These are phyloP conservation scores for Debaryomyces singareniensis DNA, from an alignment of 1,139 yeast genomes.

Conservation along the genomic window DNA sequence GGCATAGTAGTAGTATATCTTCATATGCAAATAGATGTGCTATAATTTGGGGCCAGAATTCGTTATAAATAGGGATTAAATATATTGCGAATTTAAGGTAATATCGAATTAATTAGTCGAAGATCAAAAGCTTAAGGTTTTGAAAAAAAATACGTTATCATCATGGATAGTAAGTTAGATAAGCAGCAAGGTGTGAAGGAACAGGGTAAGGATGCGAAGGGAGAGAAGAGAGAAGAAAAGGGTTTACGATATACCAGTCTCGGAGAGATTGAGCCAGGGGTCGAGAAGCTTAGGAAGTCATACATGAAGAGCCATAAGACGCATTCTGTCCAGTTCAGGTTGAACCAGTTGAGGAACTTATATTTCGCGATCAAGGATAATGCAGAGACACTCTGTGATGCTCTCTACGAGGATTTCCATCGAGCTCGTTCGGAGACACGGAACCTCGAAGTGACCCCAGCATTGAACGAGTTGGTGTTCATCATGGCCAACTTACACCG, in stretches of 20 bases:
- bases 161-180: too few relatives aligned
- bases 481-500: conserved; percentile 53
- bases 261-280: conserved; percentile 43
- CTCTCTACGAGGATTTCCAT: conserved; percentile 61
- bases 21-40: too few relatives aligned
- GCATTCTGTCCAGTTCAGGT: conserved; percentile 50
- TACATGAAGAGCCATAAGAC: conserved; percentile 46
- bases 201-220: too few relatives aligned
- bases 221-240: too few relatives aligned
- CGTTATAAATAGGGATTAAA: too few relatives aligned
- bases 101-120: too few relatives aligned
- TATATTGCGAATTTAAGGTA: too few relatives aligned
- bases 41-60: too few relatives aligned
- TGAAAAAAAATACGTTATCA: too few relatives aligned
- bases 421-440: conserved; percentile 58
- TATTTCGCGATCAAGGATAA: conserved; percentile 64
- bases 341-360: conserved; percentile 60
- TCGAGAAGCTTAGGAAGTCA: conserved; percentile 31
- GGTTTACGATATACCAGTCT: conserved; percentile 42
- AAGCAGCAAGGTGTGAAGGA: too few relatives aligned
- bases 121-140: too few relatives aligned
- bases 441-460: conserved; percentile 48
- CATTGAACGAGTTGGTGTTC: conserved; percentile 51
- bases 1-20: too few relatives aligned
- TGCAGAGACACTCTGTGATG: conserved; percentile 46